Evolutionary conservation across 2,329 filamentous ascomycete genomes (phyloP).

Genomic region (Fusarium pilosicola): DNA sequence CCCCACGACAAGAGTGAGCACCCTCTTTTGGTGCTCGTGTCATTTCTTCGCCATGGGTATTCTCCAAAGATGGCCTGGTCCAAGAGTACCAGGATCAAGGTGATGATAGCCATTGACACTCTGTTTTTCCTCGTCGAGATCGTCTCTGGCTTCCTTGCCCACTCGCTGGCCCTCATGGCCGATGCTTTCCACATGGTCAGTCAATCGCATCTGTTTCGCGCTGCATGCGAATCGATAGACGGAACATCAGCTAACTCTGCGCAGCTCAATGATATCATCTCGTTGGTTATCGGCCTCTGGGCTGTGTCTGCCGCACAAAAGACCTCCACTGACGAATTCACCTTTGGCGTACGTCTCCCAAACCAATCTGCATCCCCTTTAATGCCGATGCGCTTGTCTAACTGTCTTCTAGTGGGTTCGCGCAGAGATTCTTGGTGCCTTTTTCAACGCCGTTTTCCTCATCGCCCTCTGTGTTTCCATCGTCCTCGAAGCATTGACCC

Average conservation of each 20-base stretch:
- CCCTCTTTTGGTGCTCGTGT: slow-evolving; percentile 14
- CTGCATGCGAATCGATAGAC: neutral
- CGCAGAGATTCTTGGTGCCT: slow-evolving; percentile 93
- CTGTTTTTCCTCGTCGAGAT: slow-evolving; percentile 92
- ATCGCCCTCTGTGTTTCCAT: slow-evolving; percentile 97
- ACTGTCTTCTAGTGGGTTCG: slow-evolving; percentile 81
- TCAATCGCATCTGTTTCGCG: slow-evolving; percentile 21
- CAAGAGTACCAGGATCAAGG: slow-evolving; percentile 90
- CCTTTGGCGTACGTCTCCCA: slow-evolving; percentile 79
- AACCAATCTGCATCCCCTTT: neutral
- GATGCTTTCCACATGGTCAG: slow-evolving; percentile 98
- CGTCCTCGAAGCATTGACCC: slow-evolving; percentile 91
- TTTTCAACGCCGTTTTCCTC: slow-evolving; percentile 97
- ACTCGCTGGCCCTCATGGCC: slow-evolving; percentile 91
- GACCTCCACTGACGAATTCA: slow-evolving; percentile 89
- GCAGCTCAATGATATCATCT: slow-evolving; percentile 96
- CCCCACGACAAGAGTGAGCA: slow-evolving; percentile 3
- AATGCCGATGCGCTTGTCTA: slow-evolving; percentile 25
- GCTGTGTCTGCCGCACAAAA: slow-evolving; percentile 90
- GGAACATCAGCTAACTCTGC: slow-evolving; percentile 20
- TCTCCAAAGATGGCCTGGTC: slow-evolving; percentile 78
- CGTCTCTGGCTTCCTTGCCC: slow-evolving; percentile 83
- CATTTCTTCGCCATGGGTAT: slow-evolving; percentile 43
- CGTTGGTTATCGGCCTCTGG: slow-evolving; percentile 91
- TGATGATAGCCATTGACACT: slow-evolving; percentile 90